Conservation (phyloP, 441 rosid genomes). For the Rhodomyrtus psidioides region DNA sequence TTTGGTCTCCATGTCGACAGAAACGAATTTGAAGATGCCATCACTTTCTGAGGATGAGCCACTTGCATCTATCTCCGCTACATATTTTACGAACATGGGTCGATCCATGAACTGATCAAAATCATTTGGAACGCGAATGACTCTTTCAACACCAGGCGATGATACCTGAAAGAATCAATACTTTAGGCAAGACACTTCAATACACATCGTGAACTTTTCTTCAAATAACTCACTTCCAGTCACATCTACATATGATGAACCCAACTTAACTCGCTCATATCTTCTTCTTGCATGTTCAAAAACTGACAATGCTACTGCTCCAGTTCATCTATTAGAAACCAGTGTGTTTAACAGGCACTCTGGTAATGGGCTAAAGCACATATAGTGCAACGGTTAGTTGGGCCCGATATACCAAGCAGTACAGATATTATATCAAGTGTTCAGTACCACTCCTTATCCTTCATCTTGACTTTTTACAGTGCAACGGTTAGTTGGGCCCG, state of each 20-base stretch:
- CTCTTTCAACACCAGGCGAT: slow-evolving; percentile 84
- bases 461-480: not conserved
- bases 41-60: slow-evolving; percentile 35
- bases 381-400: too few relatives aligned
- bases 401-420: not conserved
- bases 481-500: not conserved
- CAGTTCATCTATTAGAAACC: not conserved
- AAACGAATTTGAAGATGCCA: slow-evolving; percentile 63
- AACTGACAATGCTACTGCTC: not conserved
- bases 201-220: not conserved
- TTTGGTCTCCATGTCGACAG: slow-evolving; percentile 44
- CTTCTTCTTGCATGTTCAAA: not conserved
- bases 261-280: not conserved
- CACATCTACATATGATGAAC: not conserved
- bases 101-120: slow-evolving; percentile 76
- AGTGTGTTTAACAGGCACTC: not conserved
- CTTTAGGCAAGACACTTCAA: not conserved
- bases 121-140: slow-evolving; percentile 68
- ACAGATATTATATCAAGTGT: not conserved
- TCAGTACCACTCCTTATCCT: not conserved
- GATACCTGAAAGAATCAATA: slow-evolving; percentile 46
- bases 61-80: slow-evolving; percentile 1
- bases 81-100: slow-evolving; percentile 54
- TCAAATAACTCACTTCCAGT: not conserved
- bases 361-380: not conserved